Base-by-base conservation (phyloP, 306 rosid genomes). In the Quercus wislizeni region DNA sequence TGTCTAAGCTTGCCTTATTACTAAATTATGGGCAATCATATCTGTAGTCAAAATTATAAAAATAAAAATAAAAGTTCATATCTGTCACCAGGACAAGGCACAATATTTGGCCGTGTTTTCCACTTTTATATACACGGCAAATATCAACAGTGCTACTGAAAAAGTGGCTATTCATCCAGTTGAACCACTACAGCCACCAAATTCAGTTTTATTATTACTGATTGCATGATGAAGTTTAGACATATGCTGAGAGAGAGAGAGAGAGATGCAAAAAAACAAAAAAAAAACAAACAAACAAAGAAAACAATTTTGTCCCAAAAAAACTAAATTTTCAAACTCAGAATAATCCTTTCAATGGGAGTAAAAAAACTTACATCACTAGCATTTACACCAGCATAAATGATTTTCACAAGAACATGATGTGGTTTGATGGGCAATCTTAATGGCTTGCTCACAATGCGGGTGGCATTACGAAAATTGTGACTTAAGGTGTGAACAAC, bases 381-480 rank as follows among this genome's bases (percentile, higher is more conserved):
- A 78, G 99, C 99, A 79, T 95, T 95, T 81, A 95, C 99, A 18
- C 99, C 98, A 80, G 98, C 98, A 90, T 90, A 91, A 78, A 92
- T 81, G 72, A 94, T 87, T 86, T 94, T 94, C 76, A 94, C 90
- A 43, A 95, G 91, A 83, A 95, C 96, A n/a, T 86, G 70, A 52
- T 86, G 78, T 62, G 93, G 89, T 79, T 83, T 76, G 83, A 95
- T 76, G 65, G 99, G 99, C 79, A 92, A 69, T 74, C 91, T 86
- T 81, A 95, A 84, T 68, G 97, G 89, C 20, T 86, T 31, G 15
- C 86, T 89, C 83, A 95, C 90, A 61, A 86, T 65, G 71, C 79
- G 28, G 58, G 99, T 95, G 76, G 99, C 99, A 54, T 87, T 86
- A 65, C 97, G 89, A 67, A 95, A 95, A 76, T 95, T 91, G 89